phyloP scores from a whole-genome alignment of 495 filamentous ascomycete genomes.

The Hamigera avellanea region DNA sequence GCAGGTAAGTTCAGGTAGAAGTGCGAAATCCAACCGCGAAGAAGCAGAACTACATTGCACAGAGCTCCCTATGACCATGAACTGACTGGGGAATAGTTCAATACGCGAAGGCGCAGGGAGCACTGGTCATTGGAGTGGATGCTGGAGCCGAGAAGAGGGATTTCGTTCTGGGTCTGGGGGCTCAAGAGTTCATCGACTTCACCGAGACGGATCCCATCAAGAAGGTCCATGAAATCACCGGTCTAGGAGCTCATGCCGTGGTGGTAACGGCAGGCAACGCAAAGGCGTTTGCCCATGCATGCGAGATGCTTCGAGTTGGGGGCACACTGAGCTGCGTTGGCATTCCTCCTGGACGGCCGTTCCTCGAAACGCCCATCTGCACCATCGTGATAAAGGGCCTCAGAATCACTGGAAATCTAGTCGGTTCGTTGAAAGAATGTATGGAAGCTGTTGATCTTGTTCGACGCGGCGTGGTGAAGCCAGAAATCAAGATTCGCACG shows the following conservation, averaged over 20 bases:
- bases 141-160: constrained; percentile 28
- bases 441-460: constrained; percentile 40
- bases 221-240: constrained; percentile 28
- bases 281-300: constrained; percentile 34
- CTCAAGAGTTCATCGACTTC: constrained; percentile 36
- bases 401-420: constrained; percentile 32
- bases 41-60: background rate
- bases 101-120: constrained; percentile 34
- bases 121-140: constrained; percentile 35
- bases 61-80: no score
- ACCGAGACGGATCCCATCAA: constrained; percentile 20
- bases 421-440: constrained; percentile 39
- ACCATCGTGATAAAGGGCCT: constrained; percentile 40
- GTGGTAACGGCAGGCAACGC: constrained; percentile 33
- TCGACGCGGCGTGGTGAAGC: constrained; percentile 32
- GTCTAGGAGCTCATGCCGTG: constrained; percentile 30
- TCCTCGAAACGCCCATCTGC: constrained; percentile 32
- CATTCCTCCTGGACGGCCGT: constrained; percentile 30
- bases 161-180: constrained; percentile 30
- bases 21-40: background rate
- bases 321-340: constrained; percentile 38
- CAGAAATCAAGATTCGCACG: constrained; percentile 29
- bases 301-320: constrained; percentile 39
- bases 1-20: constrained; percentile 17
- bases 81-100: constrained; percentile 21